Conservation (phyloP, 2,329 filamentous ascomycete species). For the Paracorniculantispora psalliotae region DNA sequence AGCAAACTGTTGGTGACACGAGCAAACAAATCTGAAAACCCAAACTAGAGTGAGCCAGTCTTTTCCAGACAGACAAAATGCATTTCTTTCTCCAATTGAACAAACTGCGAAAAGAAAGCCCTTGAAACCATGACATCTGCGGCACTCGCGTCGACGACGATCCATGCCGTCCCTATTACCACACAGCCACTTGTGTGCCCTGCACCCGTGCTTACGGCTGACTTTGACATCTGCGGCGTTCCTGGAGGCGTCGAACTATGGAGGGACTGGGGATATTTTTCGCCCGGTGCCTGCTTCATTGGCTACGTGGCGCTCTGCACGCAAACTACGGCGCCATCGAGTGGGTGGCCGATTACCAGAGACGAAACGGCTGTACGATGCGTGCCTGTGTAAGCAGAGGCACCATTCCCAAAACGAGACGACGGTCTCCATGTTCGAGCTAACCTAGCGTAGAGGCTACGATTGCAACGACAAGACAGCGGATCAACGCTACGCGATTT, state of each 20-base stretch:
- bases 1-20: not conserved
- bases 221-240: slow-evolving; percentile 20
- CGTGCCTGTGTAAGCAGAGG: slow-evolving; percentile 21
- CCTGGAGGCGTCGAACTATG: slow-evolving; percentile 22
- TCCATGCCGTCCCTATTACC: slow-evolving; percentile 21
- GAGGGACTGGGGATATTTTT: slow-evolving; percentile 25
- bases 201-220: slow-evolving; percentile 18
- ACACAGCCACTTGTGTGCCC: slow-evolving; percentile 18
- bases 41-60: not conserved
- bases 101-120: not conserved
- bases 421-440: not conserved
- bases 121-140: slow-evolving; percentile 11
- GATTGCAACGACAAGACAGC: slow-evolving; percentile 19
- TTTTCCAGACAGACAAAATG: too few relatives aligned
- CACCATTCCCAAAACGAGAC: not conserved
- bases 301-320: slow-evolving; percentile 25
- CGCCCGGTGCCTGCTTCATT: slow-evolving; percentile 25
- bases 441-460: slow-evolving; percentile 16
- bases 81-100: too few relatives aligned
- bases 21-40: not conserved
- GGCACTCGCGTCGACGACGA: slow-evolving; percentile 14
- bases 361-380: slow-evolving; percentile 26
- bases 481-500: slow-evolving; percentile 21
- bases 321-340: slow-evolving; percentile 16
- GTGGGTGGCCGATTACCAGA: slow-evolving; percentile 18